Conservation (phyloP, 805 yeast species). For the Ogataea zsoltii region DNA sequence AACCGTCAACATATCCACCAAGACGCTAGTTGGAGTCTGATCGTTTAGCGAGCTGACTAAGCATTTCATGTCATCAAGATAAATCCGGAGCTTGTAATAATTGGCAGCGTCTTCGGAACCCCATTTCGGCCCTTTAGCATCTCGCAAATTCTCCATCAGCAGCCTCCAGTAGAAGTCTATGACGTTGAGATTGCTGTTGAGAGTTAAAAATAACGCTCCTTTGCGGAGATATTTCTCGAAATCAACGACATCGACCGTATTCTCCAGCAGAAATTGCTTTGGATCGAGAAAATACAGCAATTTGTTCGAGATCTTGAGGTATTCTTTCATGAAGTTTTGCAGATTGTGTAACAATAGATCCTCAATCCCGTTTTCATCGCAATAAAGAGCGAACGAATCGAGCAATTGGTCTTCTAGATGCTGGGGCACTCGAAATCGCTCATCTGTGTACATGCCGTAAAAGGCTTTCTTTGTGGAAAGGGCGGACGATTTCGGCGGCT, state of each 20-base stretch:
- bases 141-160: constrained; percentile 26
- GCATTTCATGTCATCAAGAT: constrained; percentile 40
- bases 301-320: constrained; percentile 30
- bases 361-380: constrained; percentile 34
- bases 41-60: constrained; percentile 29
- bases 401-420: constrained; percentile 47
- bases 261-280: constrained; percentile 38
- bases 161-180: constrained; percentile 45
- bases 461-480: constrained; percentile 17
- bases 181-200: constrained; percentile 32
- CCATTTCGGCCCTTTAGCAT: neutral
- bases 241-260: constrained; percentile 43
- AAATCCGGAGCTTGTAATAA: constrained; percentile 28
- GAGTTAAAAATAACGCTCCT: constrained; percentile 42
- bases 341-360: constrained; percentile 41
- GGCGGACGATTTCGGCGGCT: constrained; percentile 3
- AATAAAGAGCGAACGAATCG: constrained; percentile 42
- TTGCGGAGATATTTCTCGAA: constrained; percentile 44
- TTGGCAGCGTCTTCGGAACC: constrained; percentile 13
- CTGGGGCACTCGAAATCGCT: constrained; percentile 36
- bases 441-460: constrained; percentile 20
- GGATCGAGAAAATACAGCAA: constrained; percentile 30
- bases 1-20: constrained; percentile 48
- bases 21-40: constrained; percentile 33
- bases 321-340: constrained; percentile 30